A percentile compares a stretch with the other conserved stretches of the same genome.
Conservation (phyloP, 805 yeast genomes). For the Metschnikowia corniflorae region DNA sequence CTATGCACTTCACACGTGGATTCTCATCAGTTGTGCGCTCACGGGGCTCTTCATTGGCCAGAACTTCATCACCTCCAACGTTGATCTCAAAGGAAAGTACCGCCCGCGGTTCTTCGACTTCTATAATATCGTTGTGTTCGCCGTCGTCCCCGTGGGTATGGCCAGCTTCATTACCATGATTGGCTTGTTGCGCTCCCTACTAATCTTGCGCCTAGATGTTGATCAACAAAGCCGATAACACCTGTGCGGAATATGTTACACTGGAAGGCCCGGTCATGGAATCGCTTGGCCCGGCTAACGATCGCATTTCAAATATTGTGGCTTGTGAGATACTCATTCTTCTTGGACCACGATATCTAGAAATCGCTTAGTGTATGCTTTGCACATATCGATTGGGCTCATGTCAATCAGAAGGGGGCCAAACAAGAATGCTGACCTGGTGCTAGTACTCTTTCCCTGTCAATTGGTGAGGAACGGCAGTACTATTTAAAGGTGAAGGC, state of each 20-base stretch:
- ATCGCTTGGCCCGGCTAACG: background rate
- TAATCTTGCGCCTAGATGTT: slow-evolving; percentile 69
- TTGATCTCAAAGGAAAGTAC: slow-evolving; percentile 48
- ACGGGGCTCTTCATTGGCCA: slow-evolving; percentile 81
- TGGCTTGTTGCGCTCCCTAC: slow-evolving; percentile 68
- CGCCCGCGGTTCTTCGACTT: slow-evolving; percentile 72
- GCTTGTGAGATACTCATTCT: no score
- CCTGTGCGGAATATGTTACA: background rate
- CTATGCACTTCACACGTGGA: slow-evolving; percentile 86
- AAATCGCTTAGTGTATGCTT: no score
- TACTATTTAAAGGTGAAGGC: no score
- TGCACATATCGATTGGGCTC: no score
- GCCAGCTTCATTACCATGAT: slow-evolving; percentile 93
- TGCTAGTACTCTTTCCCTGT: no score
- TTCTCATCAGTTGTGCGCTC: slow-evolving; percentile 77
- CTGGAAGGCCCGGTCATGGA: no score
- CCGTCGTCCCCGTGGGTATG: slow-evolving; percentile 96
- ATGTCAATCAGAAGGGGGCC: no score
- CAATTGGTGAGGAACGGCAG: no score
- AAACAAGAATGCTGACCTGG: no score
- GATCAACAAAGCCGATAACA: slow-evolving; percentile 20
- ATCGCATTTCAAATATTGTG: no score
- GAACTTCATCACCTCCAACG: slow-evolving; percentile 79
- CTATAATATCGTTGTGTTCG: slow-evolving; percentile 87
- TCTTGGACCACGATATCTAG: no score